Percentiles rank a stretch among this genome's conserved stretches.
Conservation (phyloP, 495 filamentous ascomycete genomes). For the Aspergillus taichungensis region DNA sequence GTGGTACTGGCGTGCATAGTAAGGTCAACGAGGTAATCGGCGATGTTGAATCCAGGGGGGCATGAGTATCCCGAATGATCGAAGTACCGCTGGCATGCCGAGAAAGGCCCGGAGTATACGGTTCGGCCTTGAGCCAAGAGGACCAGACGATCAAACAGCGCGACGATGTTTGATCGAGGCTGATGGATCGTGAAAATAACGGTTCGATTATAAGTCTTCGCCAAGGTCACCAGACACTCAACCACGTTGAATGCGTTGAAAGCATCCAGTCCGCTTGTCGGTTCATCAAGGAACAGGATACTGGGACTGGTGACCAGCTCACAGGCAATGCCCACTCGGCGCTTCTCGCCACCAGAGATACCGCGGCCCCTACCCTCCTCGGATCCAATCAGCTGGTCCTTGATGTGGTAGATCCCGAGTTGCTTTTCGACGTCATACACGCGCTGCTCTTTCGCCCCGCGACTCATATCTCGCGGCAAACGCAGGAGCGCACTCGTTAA, state of each 20-base stretch:
- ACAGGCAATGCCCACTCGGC: slow-evolving; percentile 92
- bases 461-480: slow-evolving; percentile 83
- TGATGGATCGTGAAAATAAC: slow-evolving; percentile 99
- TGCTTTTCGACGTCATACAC: slow-evolving; percentile 92
- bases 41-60: slow-evolving; percentile 96
- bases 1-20: slow-evolving; percentile 83
- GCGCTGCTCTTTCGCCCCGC: slow-evolving; percentile 73
- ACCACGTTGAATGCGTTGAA: slow-evolving; percentile 97
- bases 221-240: slow-evolving; percentile 88
- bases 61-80: slow-evolving; percentile 83
- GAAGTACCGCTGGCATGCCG: slow-evolving; percentile 86
- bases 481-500: slow-evolving; percentile 86
- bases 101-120: slow-evolving; percentile 88
- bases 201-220: slow-evolving; percentile 91
- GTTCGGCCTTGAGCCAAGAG: slow-evolving; percentile 82
- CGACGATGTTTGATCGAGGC: slow-evolving; percentile 98
- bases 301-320: slow-evolving; percentile 96
- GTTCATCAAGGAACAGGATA: slow-evolving; percentile 94
- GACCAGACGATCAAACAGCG: slow-evolving; percentile 90
- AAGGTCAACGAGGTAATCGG: slow-evolving; percentile 92
- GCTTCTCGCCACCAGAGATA: slow-evolving; percentile 94
- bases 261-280: slow-evolving; percentile 89
- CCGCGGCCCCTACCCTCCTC: slow-evolving; percentile 92
- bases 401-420: slow-evolving; percentile 85
- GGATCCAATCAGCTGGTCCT: slow-evolving; percentile 91